Base-by-base conservation (phyloP, 202 grass and related monocot species). In the Brachypodium distachyon region DNA sequence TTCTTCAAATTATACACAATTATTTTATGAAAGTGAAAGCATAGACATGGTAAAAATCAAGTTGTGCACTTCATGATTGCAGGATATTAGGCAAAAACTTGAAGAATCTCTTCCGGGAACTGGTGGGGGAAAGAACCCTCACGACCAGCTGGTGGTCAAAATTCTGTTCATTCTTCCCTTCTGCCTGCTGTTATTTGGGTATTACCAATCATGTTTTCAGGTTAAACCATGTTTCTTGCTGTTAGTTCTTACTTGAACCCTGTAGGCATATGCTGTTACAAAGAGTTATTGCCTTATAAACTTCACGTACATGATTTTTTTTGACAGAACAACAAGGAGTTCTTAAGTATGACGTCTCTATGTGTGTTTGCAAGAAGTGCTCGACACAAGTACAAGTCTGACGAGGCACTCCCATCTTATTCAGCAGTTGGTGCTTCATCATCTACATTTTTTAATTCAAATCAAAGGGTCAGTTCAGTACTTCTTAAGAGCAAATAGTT, bases 101-200 rank as follows among this genome's bases (percentile, higher is more conserved):
- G 80, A 90, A 81, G 95, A 89, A 50, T 92, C 95, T 82, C 84
- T 94, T 51, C 95, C 91, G 0, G 89, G 91, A 61, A 92, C 91
- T 82, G 84, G 84, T 80, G 95, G 89, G 34, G 95, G 95, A 26
- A 92, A 68, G 77, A 92, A 81, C 56, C 85, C 80, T 84, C 82
- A 64, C 58, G 89, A 94, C 41, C 91, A 94, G 43, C 48, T 82
- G n/a, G 44, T 88, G 58, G 85, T 92, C 64, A 85, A 85, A 33
- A 59, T 92, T 71, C 72, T 98, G 67, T 94, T 90, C 77, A 77
- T 88, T 80, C 55, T 94, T 83, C 95, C 95, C 18, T 72, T 90
- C 62, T 88, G 68, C 65, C 17, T 94, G 52, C 41, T 98, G 67
- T 61, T 90, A 57, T 77, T 91, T 76, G 86, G 87, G 77, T 94